These are phyloP conservation scores for Herpetomonas tarakana DNA, from an alignment of 208 protist species.

Conservation along the genomic window DNA sequence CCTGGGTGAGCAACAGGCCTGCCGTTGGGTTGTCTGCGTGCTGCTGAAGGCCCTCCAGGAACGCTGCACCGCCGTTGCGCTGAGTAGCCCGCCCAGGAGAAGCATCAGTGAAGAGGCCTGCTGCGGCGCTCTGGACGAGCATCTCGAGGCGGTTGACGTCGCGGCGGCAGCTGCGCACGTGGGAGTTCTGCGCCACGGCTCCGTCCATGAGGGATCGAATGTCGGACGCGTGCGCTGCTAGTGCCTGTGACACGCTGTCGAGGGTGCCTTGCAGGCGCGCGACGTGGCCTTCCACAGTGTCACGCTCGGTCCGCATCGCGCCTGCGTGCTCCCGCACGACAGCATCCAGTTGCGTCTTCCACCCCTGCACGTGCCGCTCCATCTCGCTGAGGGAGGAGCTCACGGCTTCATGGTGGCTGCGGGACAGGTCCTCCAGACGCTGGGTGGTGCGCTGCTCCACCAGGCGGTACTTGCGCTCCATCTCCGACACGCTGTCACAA, in stretches of 20 bases:
- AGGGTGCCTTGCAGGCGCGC: conserved; percentile 51
- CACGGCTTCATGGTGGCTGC: conserved; percentile 44
- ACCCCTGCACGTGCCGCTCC: conserved; percentile 31
- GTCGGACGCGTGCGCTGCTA: conserved; percentile 26
- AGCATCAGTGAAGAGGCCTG: background rate
- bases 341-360: conserved; percentile 28
- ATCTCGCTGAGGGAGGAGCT: conserved; percentile 32
- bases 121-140: conserved; percentile 39
- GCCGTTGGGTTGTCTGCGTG: background rate
- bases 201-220: conserved; percentile 55
- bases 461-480: conserved; percentile 23
- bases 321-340: conserved; percentile 20
- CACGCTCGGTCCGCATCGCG: conserved; percentile 21
- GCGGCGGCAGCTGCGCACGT: conserved; percentile 53
- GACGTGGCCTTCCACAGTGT: conserved; percentile 35
- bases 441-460: conserved; percentile 42
- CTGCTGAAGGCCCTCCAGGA: background rate
- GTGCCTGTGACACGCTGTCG: conserved; percentile 35
- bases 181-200: conserved; percentile 27
- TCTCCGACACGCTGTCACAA: conserved; percentile 28
- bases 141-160: conserved; percentile 80
- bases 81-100: background rate
- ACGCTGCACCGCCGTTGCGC: background rate
- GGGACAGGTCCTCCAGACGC: conserved; percentile 41
- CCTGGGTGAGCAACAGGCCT: conserved; percentile 13